phyloP scores from a whole-genome alignment of 2,329 filamentous ascomycete genomes.

The Penicillium capsulatum region DNA sequence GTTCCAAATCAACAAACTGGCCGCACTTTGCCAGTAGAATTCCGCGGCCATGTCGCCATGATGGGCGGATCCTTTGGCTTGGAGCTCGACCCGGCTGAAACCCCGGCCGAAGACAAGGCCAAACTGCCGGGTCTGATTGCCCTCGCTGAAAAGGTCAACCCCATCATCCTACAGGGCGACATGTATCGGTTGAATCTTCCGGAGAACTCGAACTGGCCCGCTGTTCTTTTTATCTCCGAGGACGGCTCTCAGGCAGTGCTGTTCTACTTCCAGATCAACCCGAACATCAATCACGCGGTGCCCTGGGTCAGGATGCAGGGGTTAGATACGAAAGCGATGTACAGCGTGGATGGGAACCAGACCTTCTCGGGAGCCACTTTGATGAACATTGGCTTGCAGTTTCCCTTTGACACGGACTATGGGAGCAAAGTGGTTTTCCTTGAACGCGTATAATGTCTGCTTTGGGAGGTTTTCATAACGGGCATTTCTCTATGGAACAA shows the following conservation, averaged over 20 bases:
- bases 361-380: conserved; percentile 56
- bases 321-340: conserved; percentile 52
- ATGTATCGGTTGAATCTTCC: conserved; percentile 59
- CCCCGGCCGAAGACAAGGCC: conserved; percentile 50
- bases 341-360: conserved; percentile 51
- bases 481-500: too few relatives aligned
- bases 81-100: conserved; percentile 56
- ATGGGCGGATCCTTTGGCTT: conserved; percentile 66
- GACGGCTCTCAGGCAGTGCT: conserved; percentile 51
- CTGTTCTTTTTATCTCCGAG: conserved; percentile 55
- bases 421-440: conserved; percentile 56
- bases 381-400: conserved; percentile 60
- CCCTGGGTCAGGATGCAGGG: conserved; percentile 56
- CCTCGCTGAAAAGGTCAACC: conserved; percentile 55
- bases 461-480: too few relatives aligned
- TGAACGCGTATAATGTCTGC: too few relatives aligned
- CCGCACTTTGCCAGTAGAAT: conserved; percentile 54
- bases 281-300: conserved; percentile 50
- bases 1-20: conserved; percentile 57
- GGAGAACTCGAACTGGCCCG: conserved; percentile 59
- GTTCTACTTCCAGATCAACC: conserved; percentile 58
- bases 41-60: conserved; percentile 63
- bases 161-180: conserved; percentile 55
- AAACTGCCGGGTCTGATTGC: conserved; percentile 54
- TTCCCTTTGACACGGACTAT: conserved; percentile 51